These are phyloP conservation scores for Neonectria ditissima DNA, from an alignment of 2,329 filamentous ascomycete species.

Conservation along the genomic window DNA sequence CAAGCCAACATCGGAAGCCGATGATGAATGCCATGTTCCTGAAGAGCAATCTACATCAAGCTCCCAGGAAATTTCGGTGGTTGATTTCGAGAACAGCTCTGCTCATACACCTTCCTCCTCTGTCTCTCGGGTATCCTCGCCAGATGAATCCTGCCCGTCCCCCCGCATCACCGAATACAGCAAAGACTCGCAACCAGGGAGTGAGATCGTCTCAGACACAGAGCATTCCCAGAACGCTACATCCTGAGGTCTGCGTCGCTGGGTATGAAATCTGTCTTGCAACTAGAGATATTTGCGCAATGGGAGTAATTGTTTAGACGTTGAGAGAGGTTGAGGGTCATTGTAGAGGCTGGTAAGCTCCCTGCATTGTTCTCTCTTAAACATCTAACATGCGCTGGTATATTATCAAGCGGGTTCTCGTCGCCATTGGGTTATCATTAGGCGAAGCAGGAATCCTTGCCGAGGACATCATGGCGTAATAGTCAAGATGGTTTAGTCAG, in stretches of 20 bases:
- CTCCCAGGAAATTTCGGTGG: neutral
- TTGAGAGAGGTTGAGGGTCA: too few species aligned
- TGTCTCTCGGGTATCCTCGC: neutral
- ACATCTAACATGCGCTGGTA: neutral
- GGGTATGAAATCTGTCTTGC: too few species aligned
- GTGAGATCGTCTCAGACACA: too few species aligned
- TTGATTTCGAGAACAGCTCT: neutral
- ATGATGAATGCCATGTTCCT: neutral
- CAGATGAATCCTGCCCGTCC: conserved; percentile 2
- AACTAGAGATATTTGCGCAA: neutral
- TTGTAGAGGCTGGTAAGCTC: neutral
- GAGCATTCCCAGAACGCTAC: neutral
- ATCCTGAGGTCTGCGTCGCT: neutral
- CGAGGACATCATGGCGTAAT: neutral
- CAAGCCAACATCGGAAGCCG: neutral
- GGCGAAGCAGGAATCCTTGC: neutral
- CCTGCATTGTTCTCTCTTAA: neutral
- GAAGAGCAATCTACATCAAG: neutral
- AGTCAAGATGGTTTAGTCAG: neutral
- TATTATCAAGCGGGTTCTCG: neutral
- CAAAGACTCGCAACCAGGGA: neutral
- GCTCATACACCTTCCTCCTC: neutral
- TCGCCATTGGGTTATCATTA: too few species aligned
- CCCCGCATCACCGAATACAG: neutral
- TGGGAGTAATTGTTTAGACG: neutral